Evolutionary conservation across 164 flowering plant species (phyloP), one percentile per base, ranked within the genome.

Genomic region (Berberis thunbergii): DNA sequence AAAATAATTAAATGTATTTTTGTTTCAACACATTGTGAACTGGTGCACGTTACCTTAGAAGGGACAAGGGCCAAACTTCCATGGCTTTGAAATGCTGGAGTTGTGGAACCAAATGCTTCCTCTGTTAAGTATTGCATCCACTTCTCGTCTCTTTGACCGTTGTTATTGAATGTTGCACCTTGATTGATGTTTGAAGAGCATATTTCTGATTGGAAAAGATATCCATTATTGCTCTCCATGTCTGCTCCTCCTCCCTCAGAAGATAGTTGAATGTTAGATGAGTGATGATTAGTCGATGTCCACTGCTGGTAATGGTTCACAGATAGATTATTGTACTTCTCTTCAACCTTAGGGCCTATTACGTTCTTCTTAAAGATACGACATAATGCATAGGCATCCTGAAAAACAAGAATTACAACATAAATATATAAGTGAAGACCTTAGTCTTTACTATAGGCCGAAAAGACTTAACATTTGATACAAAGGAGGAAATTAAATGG

Each of bases 301-400:
- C 60, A 72, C 67, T 26, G 26, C 26, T 52, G 75, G 4, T 46
- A 50, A 10, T 55, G 74, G 49, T 69, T 69, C 7, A 54, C 53
- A 58, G 6, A 59, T 53, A 59, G 45, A 40, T 48, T 54, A 39
- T 38, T 49, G 54, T 64, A 64, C 49, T 71, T 75, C 45, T 78
- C 84, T 52, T 58, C 81, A 5, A 73, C 67, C 77, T 84, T 85
- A 1, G 81, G 80, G 26, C 46, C 74, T 2, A 62, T 52, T 11
- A 76, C 71, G 45, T 75, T 86, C 81, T 88, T 93, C 81, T 93
- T 93, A 64, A 88, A 86, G 43, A 93, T 77, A 3, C 98, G 94
- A 62, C 97, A 90, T 12, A 93, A 78, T 0, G 98, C 97, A 73
- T 88, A 93, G 7, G 97, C 92, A 74, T 93, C 98, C 98, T 92